A percentile compares a stretch with the other conserved stretches of the same genome.
Evolutionary conservation across 257 asterid genomes (phyloP).

Genomic region (Solanum bulbocastanum): DNA sequence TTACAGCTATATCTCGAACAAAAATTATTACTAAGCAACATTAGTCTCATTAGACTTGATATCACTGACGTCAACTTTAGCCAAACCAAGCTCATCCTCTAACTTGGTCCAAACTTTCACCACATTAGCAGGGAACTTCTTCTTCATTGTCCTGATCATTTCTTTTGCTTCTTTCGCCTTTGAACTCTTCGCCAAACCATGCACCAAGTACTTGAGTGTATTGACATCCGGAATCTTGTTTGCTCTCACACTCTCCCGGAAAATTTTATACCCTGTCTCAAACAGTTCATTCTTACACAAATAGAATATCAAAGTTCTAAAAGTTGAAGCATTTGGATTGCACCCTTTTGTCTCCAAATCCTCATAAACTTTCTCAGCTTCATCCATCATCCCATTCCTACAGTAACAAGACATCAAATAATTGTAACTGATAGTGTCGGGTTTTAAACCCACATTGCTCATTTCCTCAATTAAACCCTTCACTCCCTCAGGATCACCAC

Average conservation of each 20-base stretch:
- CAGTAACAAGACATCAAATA: slow-evolving; percentile 66
- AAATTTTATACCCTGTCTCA: slow-evolving; percentile 48
- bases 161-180: slow-evolving; percentile 41
- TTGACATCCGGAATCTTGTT: slow-evolving; percentile 66
- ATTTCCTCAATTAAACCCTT: slow-evolving; percentile 64
- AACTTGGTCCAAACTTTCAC: slow-evolving; percentile 56
- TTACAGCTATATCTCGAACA: slow-evolving; percentile 3
- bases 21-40: neutral
- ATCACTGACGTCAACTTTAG: neutral
- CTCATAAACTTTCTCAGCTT: slow-evolving; percentile 55
- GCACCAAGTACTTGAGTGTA: slow-evolving; percentile 55
- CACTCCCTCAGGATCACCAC: slow-evolving; percentile 38
- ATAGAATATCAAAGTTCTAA: slow-evolving; percentile 53
- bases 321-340: slow-evolving; percentile 59
- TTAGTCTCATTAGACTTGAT: neutral
- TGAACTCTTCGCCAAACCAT: slow-evolving; percentile 46
- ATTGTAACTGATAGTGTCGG: slow-evolving; percentile 50
- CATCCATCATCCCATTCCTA: slow-evolving; percentile 54
- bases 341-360: slow-evolving; percentile 46
- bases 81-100: slow-evolving; percentile 44
- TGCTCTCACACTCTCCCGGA: slow-evolving; percentile 48
- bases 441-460: slow-evolving; percentile 39
- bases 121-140: slow-evolving; percentile 49
- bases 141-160: slow-evolving; percentile 49
- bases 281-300: slow-evolving; percentile 46